Percentiles rank a stretch among this genome's conserved stretches.
These are phyloP conservation scores for Arctostaphylos glauca DNA, from an alignment of 148 eudicot genomes.

Conservation along the genomic window DNA sequence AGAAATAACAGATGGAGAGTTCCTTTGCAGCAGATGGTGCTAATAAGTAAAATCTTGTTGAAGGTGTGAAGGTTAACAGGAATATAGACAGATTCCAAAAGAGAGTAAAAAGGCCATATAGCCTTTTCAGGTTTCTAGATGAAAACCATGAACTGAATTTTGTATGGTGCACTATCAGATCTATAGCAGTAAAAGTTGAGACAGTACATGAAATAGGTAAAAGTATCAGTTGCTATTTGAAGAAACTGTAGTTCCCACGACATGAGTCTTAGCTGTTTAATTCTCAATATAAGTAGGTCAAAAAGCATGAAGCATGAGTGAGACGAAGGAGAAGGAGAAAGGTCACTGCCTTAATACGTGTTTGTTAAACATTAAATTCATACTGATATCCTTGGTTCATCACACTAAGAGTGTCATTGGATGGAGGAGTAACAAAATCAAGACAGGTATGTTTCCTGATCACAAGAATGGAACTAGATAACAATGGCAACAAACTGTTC, in stretches of 20 bases:
- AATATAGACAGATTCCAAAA: neutral
- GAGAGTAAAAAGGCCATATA: neutral
- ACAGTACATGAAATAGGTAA: neutral
- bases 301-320: too few relatives aligned
- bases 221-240: neutral
- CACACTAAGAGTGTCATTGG: too few relatives aligned
- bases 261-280: neutral
- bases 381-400: neutral
- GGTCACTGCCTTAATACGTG: neutral
- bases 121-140: neutral
- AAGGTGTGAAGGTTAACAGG: constrained; percentile 3
- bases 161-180: neutral
- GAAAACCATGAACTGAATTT: neutral
- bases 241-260: neutral
- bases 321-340: neutral
- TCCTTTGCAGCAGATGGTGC: neutral
- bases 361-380: neutral
- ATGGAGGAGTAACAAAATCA: too few relatives aligned
- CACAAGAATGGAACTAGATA: too few relatives aligned
- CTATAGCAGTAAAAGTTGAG: neutral
- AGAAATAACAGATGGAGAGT: neutral
- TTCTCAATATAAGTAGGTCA: constrained; percentile 2
- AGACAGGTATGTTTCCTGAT: too few relatives aligned
- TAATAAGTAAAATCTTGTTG: neutral
- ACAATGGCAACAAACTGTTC: too few relatives aligned